Conservation (phyloP, 2,329 filamentous ascomycete genomes). For the Colletotrichum salicis region DNA sequence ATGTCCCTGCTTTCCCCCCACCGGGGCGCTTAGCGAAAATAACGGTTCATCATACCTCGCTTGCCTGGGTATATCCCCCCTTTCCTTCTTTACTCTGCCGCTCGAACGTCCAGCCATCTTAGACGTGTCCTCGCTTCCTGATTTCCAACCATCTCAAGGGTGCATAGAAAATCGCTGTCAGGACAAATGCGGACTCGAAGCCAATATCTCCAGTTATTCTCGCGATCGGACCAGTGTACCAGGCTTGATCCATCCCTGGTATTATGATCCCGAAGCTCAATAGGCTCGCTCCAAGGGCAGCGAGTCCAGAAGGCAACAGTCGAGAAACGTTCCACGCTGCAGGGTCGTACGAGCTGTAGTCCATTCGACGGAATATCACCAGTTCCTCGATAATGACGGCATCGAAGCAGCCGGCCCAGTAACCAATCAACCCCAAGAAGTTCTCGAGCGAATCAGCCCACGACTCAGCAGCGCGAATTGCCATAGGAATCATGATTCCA, state of each 20-base stretch:
- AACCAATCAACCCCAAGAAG: slow-evolving; percentile 56
- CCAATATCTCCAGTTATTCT: slow-evolving; percentile 56
- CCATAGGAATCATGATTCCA: slow-evolving; percentile 53
- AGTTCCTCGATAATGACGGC: slow-evolving; percentile 54
- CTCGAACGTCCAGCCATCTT: not conserved
- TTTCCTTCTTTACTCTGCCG: not conserved
- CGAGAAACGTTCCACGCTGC: slow-evolving; percentile 56
- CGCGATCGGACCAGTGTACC: slow-evolving; percentile 57
- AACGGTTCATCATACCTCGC: slow-evolving; percentile 31
- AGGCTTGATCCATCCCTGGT: slow-evolving; percentile 55
- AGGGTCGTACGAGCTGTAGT: slow-evolving; percentile 54
- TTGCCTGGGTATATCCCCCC: slow-evolving; percentile 1
- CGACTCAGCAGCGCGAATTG: slow-evolving; percentile 51
- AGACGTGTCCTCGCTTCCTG: slow-evolving; percentile 43
- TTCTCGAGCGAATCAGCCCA: slow-evolving; percentile 56
- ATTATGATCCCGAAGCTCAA: slow-evolving; percentile 55
- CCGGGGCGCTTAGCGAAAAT: slow-evolving; percentile 17
- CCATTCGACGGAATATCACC: slow-evolving; percentile 53
- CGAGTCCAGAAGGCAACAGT: slow-evolving; percentile 53
- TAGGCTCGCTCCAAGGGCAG: slow-evolving; percentile 55
- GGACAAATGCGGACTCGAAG: slow-evolving; percentile 56
- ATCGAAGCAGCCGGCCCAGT: slow-evolving; percentile 57
- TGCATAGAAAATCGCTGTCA: slow-evolving; percentile 53
- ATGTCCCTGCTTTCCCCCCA: not conserved
- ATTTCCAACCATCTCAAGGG: slow-evolving; percentile 52